Evolutionary conservation across 257 asterid species (phyloP).

Genomic region (Forsythia suspensa): DNA sequence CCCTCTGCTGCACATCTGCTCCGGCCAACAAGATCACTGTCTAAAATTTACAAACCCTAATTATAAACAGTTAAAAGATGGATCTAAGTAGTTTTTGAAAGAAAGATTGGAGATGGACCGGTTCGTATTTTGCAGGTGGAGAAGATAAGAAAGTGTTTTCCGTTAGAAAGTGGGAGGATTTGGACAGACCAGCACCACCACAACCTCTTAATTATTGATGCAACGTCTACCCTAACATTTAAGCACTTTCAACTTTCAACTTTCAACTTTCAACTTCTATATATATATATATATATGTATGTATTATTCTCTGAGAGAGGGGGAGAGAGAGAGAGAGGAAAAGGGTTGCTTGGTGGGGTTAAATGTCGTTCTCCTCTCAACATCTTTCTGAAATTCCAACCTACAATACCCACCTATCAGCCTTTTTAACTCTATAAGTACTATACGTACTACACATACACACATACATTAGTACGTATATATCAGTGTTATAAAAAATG

Average conservation of each 20-base stretch:
- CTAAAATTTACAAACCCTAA: conserved; percentile 1
- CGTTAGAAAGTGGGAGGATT: conserved; percentile 68
- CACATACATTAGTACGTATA: too few relatives aligned
- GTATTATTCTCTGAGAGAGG: not conserved
- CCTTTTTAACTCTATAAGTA: not conserved
- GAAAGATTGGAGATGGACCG: too few relatives aligned
- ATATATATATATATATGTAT: not conserved
- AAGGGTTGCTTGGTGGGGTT: conserved; percentile 52
- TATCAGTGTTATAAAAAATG: too few relatives aligned
- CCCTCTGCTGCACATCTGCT: conserved; percentile 73
- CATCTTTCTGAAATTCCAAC: conserved; percentile 51
- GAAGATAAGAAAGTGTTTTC: conserved; percentile 42
- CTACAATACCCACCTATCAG: conserved; percentile 55
- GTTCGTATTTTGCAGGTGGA: not conserved
- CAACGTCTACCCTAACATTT: conserved; percentile 74
- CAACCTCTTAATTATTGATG: conserved; percentile 41
- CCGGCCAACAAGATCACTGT: not conserved
- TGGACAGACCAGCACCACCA: conserved; percentile 71
- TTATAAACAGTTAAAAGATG: not conserved
- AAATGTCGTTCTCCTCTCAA: conserved; percentile 58
- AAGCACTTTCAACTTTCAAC: conserved; percentile 11
- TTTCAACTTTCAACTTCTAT: not conserved
- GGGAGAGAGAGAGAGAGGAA: not conserved
- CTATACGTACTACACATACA: too few relatives aligned
- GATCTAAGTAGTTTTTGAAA: too few relatives aligned